Base-by-base conservation (phyloP, 768 basidiomycete species). In the Cytidiella melzeri region DNA sequence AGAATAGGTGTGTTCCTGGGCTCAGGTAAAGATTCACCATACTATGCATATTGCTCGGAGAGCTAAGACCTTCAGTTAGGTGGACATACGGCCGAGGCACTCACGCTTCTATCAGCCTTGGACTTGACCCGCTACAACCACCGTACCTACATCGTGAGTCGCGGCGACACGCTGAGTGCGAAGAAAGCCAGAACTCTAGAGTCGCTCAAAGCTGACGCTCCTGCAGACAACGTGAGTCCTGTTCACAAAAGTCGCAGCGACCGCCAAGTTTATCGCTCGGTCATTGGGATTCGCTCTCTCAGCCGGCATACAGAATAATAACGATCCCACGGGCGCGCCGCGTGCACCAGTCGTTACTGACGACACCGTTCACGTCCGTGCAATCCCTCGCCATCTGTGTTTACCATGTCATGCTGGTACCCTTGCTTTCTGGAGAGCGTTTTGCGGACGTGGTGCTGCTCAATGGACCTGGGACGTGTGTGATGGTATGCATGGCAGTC, bases 381-480 rank as follows among this genome's bases (percentile, higher is more conserved):
- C 58, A 64, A 43, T 91, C 90, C 11, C 66, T 95, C 39, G 49
- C 75, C 15, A 64, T 64, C 28, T 84, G 87, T 53, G 58, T 91
- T 24, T 80, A 79, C 63, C 69, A 79, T 53, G 60, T 92, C 51
- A 75, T 79, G 0, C 41, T 89, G 27, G 51, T 59, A 1, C 87
- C 86, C 2, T 50, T 81, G 7, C 43, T 43, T 25, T 52, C 42
- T 21, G 60, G 55, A 34, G 55, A 43, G 7, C 41, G 69, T 3
- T 80, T 82, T 58, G 77, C 82, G 23, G 92, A 97, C 50, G 69
- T 91, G 24, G 71, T 99, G 43, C 69, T 99, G 44, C 67, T 98
- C 24, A 98, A 98, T 64, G 96, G 96, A 1, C 96, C 96, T 0
- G 95, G 96, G 13, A 97, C 95, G 5, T 94, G 91, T 62, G 80